Conservation (phyloP, 371 early-diverging fungal species). For the Synchytrium microbalum region DNA sequence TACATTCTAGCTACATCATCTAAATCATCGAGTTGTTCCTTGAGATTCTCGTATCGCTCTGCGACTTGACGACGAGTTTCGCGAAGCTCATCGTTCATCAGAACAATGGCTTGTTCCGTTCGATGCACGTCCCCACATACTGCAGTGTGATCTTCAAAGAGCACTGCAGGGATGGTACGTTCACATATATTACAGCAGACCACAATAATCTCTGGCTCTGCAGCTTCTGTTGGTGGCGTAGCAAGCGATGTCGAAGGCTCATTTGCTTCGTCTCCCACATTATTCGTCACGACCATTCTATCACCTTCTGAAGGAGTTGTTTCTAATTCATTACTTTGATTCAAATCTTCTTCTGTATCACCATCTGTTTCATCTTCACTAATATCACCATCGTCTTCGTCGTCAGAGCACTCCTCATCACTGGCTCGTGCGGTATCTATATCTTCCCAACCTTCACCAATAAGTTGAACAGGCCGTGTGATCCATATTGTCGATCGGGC, state of each 20-base stretch:
- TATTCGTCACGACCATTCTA: not conserved
- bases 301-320: not conserved
- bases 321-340: not conserved
- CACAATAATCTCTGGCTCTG: not conserved
- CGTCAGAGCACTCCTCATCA: conserved; percentile 6
- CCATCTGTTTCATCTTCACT: conserved; percentile 5
- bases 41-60: conserved; percentile 45
- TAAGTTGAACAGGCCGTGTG: conserved; percentile 44
- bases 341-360: conserved; percentile 3
- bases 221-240: conserved; percentile 9
- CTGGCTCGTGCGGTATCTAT: conserved; percentile 16
- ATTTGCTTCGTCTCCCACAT: conserved; percentile 4
- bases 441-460: conserved; percentile 37
- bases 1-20: not conserved
- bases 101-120: conserved; percentile 62
- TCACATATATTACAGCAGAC: conserved; percentile 78
- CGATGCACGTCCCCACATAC: conserved; percentile 71
- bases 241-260: conserved; percentile 9
- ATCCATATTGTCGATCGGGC: conserved; percentile 84
- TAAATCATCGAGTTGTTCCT: conserved; percentile 31
- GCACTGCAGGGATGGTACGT: conserved; percentile 55
- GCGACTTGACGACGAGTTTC: conserved; percentile 43
- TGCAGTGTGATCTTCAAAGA: conserved; percentile 70
- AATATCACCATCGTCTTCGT: not conserved
- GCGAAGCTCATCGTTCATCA: conserved; percentile 63